Evolutionary conservation across 768 basidiomycete genomes (phyloP).

Genomic region (Tephrocybe sp.): DNA sequence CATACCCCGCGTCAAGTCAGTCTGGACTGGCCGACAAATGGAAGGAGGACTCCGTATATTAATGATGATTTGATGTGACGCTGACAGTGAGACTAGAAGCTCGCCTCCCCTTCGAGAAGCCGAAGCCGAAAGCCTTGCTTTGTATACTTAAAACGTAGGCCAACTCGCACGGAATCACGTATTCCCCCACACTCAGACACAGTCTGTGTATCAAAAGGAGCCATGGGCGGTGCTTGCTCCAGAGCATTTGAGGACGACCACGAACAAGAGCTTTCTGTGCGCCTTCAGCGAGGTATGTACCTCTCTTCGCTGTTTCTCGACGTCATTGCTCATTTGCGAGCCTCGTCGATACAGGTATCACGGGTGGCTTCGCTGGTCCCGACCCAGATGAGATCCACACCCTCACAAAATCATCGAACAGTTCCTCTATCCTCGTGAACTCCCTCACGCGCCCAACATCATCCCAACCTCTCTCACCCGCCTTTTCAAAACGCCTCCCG

Average conservation of each 20-base stretch:
- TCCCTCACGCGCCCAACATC: not conserved
- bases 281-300: conserved; percentile 1
- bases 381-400: not conserved
- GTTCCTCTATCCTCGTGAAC: not conserved
- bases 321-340: not conserved
- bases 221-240: not conserved
- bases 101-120: no score
- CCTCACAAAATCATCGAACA: not conserved
- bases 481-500: not conserved
- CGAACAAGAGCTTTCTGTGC: not conserved
- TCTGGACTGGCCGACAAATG: no score
- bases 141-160: no score
- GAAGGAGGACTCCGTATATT: no score
- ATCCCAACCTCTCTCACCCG: not conserved
- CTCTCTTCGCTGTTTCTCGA: not conserved
- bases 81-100: no score
- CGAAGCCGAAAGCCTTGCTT: no score
- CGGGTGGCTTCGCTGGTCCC: not conserved
- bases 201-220: no score
- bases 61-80: no score
- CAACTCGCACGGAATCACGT: no score
- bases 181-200: no score
- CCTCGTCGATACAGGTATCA: conserved; percentile 1
- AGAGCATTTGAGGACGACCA: not conserved
- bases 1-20: no score